Evolutionary conservation across 2,329 filamentous ascomycete species (phyloP).

Genomic region (Beauveria varroae): DNA sequence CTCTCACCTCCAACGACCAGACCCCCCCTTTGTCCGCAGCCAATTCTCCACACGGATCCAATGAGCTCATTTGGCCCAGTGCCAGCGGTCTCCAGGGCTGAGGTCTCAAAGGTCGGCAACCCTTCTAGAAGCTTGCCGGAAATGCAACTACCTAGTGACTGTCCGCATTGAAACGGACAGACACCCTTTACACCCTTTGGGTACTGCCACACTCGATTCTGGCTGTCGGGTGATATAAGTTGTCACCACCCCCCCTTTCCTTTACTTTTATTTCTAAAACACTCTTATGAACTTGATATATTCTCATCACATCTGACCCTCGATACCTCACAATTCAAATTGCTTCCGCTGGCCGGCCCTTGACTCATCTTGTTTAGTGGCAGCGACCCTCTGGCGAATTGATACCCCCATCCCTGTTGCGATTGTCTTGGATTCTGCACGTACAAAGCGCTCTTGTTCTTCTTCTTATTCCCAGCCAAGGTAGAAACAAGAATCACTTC

Average conservation of each 20-base stretch:
- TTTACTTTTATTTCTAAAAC: neutral
- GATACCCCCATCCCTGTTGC: neutral
- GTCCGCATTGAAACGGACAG: neutral
- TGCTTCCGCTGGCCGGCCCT: conserved; percentile 1
- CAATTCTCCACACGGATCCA: conserved; percentile 3
- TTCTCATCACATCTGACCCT: neutral
- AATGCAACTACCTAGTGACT: neutral
- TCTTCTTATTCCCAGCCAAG: neutral
- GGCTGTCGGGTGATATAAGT: conserved; percentile 9
- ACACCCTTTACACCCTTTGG: neutral
- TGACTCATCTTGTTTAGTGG: neutral
- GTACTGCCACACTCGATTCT: conserved; percentile 8
- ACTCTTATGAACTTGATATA: neutral
- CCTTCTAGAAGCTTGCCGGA: conserved; percentile 10
- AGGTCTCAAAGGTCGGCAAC: neutral
- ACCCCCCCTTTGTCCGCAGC: neutral
- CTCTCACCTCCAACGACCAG: neutral
- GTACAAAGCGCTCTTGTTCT: neutral
- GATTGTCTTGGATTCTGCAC: neutral
- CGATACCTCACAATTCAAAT: neutral
- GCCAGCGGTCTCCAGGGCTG: conserved; percentile 1
- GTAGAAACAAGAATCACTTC: neutral
- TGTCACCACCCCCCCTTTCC: neutral
- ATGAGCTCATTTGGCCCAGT: conserved; percentile 4
- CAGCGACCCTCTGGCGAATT: neutral